Percentiles rank a stretch among this genome's conserved stretches.
phyloP scores from a whole-genome alignment of 768 basidiomycete genomes.

The Panaeolus cyanescens region DNA sequence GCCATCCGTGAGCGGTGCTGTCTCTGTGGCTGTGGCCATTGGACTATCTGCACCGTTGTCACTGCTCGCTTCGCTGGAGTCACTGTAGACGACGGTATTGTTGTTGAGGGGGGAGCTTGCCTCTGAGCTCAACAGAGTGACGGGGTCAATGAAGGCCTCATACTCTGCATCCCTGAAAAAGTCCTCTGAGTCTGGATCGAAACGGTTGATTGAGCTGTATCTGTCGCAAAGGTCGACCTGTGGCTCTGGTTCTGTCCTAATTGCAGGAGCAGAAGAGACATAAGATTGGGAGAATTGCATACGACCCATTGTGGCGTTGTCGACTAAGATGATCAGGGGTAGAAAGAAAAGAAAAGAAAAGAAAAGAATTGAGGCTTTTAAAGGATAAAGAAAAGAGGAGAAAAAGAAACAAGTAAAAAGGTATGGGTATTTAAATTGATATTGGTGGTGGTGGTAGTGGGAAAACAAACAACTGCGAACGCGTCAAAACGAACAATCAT shows the following conservation, averaged over 20 bases:
- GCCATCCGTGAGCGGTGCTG: constrained; percentile 37
- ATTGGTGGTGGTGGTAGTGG: constrained; percentile 22
- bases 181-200: constrained; percentile 83
- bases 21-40: constrained; percentile 47
- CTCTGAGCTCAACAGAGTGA: constrained; percentile 24
- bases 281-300: constrained; percentile 61
- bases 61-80: constrained; percentile 47
- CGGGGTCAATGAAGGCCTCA: constrained; percentile 64
- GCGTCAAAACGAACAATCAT: constrained; percentile 21
- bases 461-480: constrained; percentile 25
- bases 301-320: constrained; percentile 50
- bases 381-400: constrained; percentile 16
- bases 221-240: constrained; percentile 43
- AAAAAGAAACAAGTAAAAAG: constrained; percentile 25
- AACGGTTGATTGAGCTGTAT: constrained; percentile 68
- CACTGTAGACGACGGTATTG: constrained; percentile 40
- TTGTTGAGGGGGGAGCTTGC: neutral
- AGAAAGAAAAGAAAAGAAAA: constrained; percentile 21
- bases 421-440: neutral
- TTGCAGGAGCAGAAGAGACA: constrained; percentile 32
- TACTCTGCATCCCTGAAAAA: constrained; percentile 65
- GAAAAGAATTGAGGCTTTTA: constrained; percentile 13
- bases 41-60: constrained; percentile 34
- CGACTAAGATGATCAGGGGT: constrained; percentile 16
- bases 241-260: constrained; percentile 48